These are phyloP conservation scores for Trifolium fragiferum DNA, from an alignment of 306 rosid species.

Conservation along the genomic window DNA sequence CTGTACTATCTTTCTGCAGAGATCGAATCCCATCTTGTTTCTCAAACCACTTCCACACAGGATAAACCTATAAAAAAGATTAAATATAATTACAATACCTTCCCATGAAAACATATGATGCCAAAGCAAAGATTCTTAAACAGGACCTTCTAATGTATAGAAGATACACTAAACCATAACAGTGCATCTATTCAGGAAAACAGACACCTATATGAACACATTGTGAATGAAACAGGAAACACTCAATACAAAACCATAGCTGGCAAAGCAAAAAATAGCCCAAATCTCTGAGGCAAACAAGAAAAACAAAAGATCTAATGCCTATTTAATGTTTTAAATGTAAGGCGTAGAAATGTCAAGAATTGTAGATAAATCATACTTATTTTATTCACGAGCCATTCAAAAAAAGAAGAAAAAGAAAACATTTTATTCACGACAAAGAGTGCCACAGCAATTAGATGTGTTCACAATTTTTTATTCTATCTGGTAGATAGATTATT, in stretches of 20 bases:
- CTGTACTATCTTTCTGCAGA: constrained; percentile 85
- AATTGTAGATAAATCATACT: constrained; percentile 15
- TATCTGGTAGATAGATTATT: constrained; percentile 6
- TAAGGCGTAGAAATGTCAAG: constrained; percentile 16
- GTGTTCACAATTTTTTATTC: constrained; percentile 7
- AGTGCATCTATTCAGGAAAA: constrained; percentile 18
- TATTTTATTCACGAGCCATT: constrained; percentile 16
- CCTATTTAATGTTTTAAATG: not conserved
- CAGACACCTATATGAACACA: constrained; percentile 24
- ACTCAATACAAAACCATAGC: constrained; percentile 31
- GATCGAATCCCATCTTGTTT: constrained; percentile 99
- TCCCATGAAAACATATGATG: constrained; percentile 24
- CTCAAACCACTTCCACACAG: constrained; percentile 99
- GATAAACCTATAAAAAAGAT: constrained; percentile 75
- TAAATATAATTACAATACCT: constrained; percentile 15
- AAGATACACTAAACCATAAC: constrained; percentile 22
- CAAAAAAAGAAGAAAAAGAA: too few species aligned
- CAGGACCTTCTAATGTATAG: not conserved
- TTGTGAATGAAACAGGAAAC: constrained; percentile 24
- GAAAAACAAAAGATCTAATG: constrained; percentile 23
- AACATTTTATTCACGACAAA: constrained; percentile 23
- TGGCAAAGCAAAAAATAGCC: constrained; percentile 21
- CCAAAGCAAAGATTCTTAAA: constrained; percentile 4
- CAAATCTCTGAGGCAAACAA: constrained; percentile 22
- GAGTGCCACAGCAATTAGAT: constrained; percentile 3